These are phyloP conservation scores for Boletus sp. DNA, from an alignment of 1,284 basidiomycete species.

Conservation along the genomic window DNA sequence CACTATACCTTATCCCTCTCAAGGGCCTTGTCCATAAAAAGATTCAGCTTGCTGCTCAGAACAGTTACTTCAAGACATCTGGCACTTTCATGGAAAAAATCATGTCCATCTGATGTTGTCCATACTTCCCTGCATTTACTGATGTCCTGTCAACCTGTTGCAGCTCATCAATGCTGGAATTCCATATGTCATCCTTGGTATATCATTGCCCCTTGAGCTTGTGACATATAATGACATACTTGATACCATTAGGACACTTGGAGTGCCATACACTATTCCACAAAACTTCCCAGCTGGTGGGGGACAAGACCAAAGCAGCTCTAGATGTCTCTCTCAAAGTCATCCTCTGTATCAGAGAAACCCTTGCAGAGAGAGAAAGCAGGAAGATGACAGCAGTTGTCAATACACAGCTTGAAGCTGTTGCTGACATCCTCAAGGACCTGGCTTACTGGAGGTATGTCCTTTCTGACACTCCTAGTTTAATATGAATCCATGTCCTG, in stretches of 20 bases:
- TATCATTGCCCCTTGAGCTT: neutral
- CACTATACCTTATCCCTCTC: conserved; percentile 81
- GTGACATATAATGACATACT: neutral
- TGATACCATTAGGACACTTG: conserved; percentile 71
- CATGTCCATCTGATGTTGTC: conserved; percentile 53
- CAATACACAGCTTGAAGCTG: conserved; percentile 82
- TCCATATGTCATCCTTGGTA: conserved; percentile 93
- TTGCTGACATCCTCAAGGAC: conserved; percentile 60
- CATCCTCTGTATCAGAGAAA: conserved; percentile 97
- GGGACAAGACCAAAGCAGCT: conserved; percentile 85
- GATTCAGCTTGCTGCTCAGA: conserved; percentile 88
- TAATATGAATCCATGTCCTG: neutral
- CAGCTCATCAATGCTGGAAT: conserved; percentile 88
- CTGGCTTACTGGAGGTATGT: conserved; percentile 81
- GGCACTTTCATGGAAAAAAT: conserved; percentile 98
- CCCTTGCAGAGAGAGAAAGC: conserved; percentile 86
- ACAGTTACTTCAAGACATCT: conserved; percentile 82
- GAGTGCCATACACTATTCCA: conserved; percentile 94
- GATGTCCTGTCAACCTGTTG: conserved; percentile 52
- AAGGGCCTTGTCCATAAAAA: conserved; percentile 62
- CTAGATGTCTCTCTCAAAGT: conserved; percentile 78
- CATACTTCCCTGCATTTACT: neutral
- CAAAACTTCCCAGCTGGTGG: too few species aligned
- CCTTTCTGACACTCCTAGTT: neutral
- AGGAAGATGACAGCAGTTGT: conserved; percentile 82